Base-by-base conservation (phyloP, 257 asterid genomes). In the Ilex asprella region DNA sequence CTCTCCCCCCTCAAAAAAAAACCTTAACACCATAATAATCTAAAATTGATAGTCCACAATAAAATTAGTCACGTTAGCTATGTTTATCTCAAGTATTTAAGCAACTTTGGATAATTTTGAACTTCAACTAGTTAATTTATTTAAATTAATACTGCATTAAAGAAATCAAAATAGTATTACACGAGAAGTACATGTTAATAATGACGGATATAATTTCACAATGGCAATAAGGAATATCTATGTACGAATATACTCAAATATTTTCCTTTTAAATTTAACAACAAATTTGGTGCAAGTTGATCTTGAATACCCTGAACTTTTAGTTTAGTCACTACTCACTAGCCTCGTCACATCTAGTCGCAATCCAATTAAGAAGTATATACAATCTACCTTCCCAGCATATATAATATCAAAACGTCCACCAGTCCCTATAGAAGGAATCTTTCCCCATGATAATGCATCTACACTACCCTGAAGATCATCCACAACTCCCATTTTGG, bases 401-500 rank as follows among this genome's bases (percentile, higher is more conserved):
- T 75, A 82, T 30, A 89, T 64, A 59, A 93, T 64, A 70, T 87
- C 96, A 51, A 89, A 89, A 2, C 51, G 83, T 68, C 71, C 73
- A 68, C 95, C 97, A 58, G 92, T 85, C 55, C 99, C 99, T 46
- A 84, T 71, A 31, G 88, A 59, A 63, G 97, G 99, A 72, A 73
- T 79, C 78, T 74, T 86, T 66, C 99, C 99, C 97, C 96, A 89
- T 12, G 91, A 58, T 70, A 93, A 73, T 49, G 97, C 87, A 70
- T 93, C 99, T 3, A 89, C 71, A 69, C 80, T 82, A 62, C 96
- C 97, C 76, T 65, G 78, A 56, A 93, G 96, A 72, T 71, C 56
- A 73, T 93, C 97, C 15, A 30, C 59, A 66, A 73, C 78, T 70
- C 85, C 91, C 70, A 29, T 57, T 80, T 89, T 93, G 54, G 96